Percentiles rank a stretch among this genome's conserved stretches.
Evolutionary conservation across 768 basidiomycete genomes (phyloP).

Genomic region (Boletus vermiculosoides): DNA sequence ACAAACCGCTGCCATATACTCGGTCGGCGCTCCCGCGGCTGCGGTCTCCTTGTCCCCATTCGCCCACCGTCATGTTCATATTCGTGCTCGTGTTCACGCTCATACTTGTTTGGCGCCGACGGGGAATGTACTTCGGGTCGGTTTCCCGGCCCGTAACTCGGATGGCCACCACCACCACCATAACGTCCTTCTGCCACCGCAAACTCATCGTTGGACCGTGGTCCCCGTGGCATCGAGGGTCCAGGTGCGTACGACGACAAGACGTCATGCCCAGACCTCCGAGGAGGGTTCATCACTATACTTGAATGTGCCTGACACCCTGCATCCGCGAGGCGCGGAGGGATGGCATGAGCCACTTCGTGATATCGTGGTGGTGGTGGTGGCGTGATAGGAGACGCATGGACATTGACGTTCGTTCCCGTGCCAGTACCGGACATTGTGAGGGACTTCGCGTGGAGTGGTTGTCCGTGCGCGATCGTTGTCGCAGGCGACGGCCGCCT

Average conservation of each 20-base stretch:
- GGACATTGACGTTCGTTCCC: slow-evolving; percentile 8
- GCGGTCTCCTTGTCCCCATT: not conserved
- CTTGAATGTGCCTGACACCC: slow-evolving; percentile 24
- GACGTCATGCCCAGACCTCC: slow-evolving; percentile 18
- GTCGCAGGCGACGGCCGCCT: slow-evolving; percentile 15
- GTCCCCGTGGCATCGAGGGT: slow-evolving; percentile 2
- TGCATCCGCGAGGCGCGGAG: slow-evolving; percentile 25
- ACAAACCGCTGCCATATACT: slow-evolving; percentile 29
- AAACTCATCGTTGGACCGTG: slow-evolving; percentile 15
- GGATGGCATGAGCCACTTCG: slow-evolving; percentile 7
- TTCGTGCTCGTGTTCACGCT: slow-evolving; percentile 7
- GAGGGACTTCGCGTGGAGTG: not conserved
- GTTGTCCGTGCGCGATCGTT: slow-evolving; percentile 11
- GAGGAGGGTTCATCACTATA: slow-evolving; percentile 13
- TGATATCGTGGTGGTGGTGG: slow-evolving; percentile 21
- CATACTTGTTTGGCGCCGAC: slow-evolving; percentile 2
- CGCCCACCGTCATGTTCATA: not conserved
- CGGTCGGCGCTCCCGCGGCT: slow-evolving; percentile 18
- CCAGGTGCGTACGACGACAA: slow-evolving; percentile 2
- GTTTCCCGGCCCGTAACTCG: slow-evolving; percentile 6
- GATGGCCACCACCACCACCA: not conserved
- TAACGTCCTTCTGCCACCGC: slow-evolving; percentile 7
- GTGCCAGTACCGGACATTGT: not conserved
- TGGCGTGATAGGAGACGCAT: slow-evolving; percentile 13
- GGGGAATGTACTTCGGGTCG: slow-evolving; percentile 4